Conservation (phyloP, 805 yeast species). For the Yarrowia osloensis region DNA sequence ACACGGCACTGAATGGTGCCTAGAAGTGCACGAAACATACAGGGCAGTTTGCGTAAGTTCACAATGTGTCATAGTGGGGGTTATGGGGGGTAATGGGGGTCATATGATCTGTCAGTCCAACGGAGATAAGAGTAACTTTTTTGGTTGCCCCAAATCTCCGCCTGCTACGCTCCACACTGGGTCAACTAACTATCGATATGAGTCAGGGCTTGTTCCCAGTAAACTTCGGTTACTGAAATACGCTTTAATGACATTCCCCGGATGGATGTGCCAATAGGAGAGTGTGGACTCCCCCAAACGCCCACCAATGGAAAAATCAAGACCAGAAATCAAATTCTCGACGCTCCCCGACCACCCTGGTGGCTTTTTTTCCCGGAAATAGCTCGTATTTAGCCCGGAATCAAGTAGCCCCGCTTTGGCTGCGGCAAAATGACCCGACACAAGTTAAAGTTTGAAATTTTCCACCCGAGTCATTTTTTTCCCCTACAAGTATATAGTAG, state of each 20-base stretch:
- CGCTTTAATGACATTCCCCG: slow-evolving; percentile 14
- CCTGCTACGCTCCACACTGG: neutral
- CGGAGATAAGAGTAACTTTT: slow-evolving; percentile 14
- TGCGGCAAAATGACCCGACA: slow-evolving; percentile 30
- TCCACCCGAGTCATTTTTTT: slow-evolving; percentile 31
- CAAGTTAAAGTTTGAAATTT: slow-evolving; percentile 28
- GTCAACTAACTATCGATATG: neutral
- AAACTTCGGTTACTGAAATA: slow-evolving; percentile 19
- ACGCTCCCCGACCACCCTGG: neutral
- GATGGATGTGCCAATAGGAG: neutral
- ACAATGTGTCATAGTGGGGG: neutral
- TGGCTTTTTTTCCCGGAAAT: neutral
- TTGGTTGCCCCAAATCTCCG: neutral
- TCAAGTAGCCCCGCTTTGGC: slow-evolving; percentile 13
- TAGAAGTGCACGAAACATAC: too few species aligned
- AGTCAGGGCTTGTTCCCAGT: slow-evolving; percentile 16
- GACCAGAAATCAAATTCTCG: neutral
- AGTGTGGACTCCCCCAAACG: too few species aligned
- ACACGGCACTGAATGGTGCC: neutral
- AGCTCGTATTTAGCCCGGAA: neutral
- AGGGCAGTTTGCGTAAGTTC: too few species aligned
- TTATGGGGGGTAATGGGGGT: neutral
- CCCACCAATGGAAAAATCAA: neutral
- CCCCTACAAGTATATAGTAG: slow-evolving; percentile 25
- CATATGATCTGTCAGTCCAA: neutral